Conservation (phyloP, 306 rosid species). For the Acacia acuminata region DNA sequence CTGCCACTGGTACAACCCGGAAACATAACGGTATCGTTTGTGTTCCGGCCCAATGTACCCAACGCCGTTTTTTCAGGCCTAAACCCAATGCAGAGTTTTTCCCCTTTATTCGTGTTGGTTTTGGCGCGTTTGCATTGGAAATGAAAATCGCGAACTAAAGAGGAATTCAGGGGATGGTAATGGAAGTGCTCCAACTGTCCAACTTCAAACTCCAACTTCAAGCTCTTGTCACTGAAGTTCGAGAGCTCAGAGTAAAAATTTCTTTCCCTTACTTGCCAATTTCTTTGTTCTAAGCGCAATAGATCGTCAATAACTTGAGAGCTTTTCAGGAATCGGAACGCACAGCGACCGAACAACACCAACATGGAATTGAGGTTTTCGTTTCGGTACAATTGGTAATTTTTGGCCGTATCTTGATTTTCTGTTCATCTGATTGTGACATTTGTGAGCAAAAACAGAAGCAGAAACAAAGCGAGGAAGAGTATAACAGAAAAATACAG, state of each 20-base stretch:
- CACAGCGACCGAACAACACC: slow-evolving; percentile 59
- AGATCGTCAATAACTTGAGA: slow-evolving; percentile 14
- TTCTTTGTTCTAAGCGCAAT: slow-evolving; percentile 3
- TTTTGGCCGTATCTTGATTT: background rate
- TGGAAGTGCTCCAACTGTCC: slow-evolving; percentile 73
- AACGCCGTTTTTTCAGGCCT: background rate
- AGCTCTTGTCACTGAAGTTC: slow-evolving; percentile 63
- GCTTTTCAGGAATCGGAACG: slow-evolving; percentile 72
- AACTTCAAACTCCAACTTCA: slow-evolving; percentile 79
- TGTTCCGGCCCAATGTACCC: background rate
- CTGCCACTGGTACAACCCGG: background rate
- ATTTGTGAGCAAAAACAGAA: slow-evolving; percentile 51
- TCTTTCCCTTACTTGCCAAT: slow-evolving; percentile 1
- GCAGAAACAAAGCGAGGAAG: slow-evolving; percentile 73
- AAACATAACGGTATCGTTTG: slow-evolving; percentile 17
- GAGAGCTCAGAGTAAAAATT: slow-evolving; percentile 64
- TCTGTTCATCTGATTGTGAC: background rate
- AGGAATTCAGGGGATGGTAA: slow-evolving; percentile 14
- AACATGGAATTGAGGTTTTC: slow-evolving; percentile 55
- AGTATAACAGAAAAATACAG: slow-evolving; percentile 55
- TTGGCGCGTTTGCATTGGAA: slow-evolving; percentile 7
- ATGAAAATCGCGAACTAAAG: background rate
- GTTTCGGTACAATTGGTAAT: background rate
- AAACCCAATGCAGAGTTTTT: background rate
- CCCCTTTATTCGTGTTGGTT: background rate